Evolutionary conservation across 148 eudicot genomes (phyloP).

Genomic region (Tetragonia tetragonoides): DNA sequence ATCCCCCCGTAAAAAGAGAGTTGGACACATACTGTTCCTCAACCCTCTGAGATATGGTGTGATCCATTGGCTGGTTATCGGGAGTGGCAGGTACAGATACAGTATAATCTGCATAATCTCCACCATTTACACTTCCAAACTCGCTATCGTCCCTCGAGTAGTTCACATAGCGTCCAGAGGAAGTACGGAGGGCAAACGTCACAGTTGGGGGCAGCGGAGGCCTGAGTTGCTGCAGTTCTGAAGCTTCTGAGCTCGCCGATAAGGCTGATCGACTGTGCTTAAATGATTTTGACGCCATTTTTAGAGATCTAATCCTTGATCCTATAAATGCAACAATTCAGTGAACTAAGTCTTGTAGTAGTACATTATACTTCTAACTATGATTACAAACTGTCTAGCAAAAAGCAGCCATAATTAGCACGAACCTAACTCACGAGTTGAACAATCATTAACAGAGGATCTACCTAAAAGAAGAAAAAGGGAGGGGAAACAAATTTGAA

Average conservation of each 20-base stretch:
- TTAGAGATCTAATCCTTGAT: constrained; percentile 4
- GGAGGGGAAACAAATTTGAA: too few species aligned
- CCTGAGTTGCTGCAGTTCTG: constrained; percentile 51
- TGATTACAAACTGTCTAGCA: neutral
- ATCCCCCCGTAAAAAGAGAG: constrained; percentile 83
- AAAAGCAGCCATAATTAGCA: neutral
- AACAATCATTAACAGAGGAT: too few species aligned
- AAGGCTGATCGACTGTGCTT: constrained; percentile 56
- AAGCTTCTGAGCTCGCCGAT: constrained; percentile 45
- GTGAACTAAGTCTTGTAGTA: neutral
- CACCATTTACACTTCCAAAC: constrained; percentile 27
- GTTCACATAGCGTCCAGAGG: constrained; percentile 68
- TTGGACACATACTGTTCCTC: constrained; percentile 82
- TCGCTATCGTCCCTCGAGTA: constrained; percentile 84
- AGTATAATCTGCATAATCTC: constrained; percentile 56
- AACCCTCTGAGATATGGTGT: constrained; percentile 62
- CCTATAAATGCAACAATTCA: constrained; percentile 8
- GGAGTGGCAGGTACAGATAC: constrained; percentile 74
- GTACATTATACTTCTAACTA: neutral
- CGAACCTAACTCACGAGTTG: neutral
- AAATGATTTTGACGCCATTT: constrained; percentile 66
- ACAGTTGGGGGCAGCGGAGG: constrained; percentile 61
- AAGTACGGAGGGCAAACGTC: constrained; percentile 58
- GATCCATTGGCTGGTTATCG: constrained; percentile 82
- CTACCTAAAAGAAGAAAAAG: too few species aligned